Conservation (phyloP, 2,329 filamentous ascomycete species). For the Talaromyces albobiverticillius region DNA sequence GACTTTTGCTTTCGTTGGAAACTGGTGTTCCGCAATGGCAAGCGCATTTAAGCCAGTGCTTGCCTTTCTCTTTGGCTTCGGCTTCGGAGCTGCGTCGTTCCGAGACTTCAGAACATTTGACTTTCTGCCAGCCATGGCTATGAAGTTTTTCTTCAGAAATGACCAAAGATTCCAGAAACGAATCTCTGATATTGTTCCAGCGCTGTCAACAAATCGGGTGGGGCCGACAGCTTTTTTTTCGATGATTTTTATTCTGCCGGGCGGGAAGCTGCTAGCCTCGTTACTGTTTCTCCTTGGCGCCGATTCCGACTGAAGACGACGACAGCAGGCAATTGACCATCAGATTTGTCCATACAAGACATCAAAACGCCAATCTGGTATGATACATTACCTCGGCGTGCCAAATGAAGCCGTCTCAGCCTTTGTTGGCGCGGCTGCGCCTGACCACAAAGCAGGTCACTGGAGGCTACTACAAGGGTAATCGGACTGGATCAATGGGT, state of each 20-base stretch:
- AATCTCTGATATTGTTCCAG: slow-evolving; percentile 6
- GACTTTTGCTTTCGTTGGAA: slow-evolving; percentile 53
- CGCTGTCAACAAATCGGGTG: slow-evolving; percentile 3
- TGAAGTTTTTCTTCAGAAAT: not conserved
- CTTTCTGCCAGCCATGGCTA: slow-evolving; percentile 39
- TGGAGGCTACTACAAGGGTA: slow-evolving; percentile 97
- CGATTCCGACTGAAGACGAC: not conserved
- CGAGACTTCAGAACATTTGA: slow-evolving; percentile 39
- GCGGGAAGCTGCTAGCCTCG: slow-evolving; percentile 2
- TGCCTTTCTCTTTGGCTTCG: slow-evolving; percentile 45
- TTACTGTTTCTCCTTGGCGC: not conserved
- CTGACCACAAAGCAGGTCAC: slow-evolving; percentile 92
- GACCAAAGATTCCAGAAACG: not conserved
- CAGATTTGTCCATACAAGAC: not conserved
- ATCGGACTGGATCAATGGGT: slow-evolving; percentile 82
- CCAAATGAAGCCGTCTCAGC: slow-evolving; percentile 40
- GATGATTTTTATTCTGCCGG: slow-evolving; percentile 13
- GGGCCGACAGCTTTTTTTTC: slow-evolving; percentile 5
- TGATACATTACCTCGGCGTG: not conserved
- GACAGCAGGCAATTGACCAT: not conserved
- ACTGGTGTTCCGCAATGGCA: slow-evolving; percentile 60
- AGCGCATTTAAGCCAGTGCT: slow-evolving; percentile 59
- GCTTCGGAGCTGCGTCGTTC: slow-evolving; percentile 30
- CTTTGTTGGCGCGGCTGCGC: slow-evolving; percentile 68
- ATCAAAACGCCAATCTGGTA: not conserved